Conservation (phyloP, 371 early-diverging fungal genomes). For the Syncephalastrum racemosum region DNA sequence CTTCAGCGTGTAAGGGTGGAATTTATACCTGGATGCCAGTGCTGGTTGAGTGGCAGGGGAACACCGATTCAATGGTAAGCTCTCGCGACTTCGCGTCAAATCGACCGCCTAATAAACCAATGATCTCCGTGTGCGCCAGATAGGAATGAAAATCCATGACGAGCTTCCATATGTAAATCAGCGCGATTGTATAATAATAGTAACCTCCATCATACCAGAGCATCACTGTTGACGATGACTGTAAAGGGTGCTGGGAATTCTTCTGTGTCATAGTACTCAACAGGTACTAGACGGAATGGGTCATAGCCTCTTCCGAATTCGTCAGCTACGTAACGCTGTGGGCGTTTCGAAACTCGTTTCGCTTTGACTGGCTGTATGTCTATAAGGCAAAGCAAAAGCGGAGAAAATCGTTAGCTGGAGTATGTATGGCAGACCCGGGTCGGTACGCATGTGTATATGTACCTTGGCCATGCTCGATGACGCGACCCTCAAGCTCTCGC, state of each 20-base stretch:
- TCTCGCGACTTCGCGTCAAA: constrained; percentile 51
- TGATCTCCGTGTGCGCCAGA: constrained; percentile 81
- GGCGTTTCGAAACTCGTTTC: constrained; percentile 34
- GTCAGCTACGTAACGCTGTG: constrained; percentile 36
- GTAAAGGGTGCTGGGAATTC: constrained; percentile 59
- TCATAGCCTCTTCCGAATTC: constrained; percentile 56
- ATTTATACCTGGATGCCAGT: constrained; percentile 66
- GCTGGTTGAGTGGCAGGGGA: constrained; percentile 70
- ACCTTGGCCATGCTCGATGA: constrained; percentile 57
- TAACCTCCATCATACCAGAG: constrained; percentile 46
- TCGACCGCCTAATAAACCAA: constrained; percentile 81
- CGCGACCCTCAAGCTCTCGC: constrained; percentile 61
- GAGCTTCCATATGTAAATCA: constrained; percentile 38
- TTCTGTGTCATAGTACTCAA: constrained; percentile 47
- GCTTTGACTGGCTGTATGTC: constrained; percentile 22
- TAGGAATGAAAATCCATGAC: constrained; percentile 90
- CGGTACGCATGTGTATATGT: neutral
- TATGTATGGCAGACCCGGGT: neutral
- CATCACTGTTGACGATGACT: constrained; percentile 60
- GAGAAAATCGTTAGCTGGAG: neutral
- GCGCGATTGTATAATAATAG: neutral
- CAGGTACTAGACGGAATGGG: constrained; percentile 69
- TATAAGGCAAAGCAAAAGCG: neutral
- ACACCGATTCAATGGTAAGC: constrained; percentile 48
- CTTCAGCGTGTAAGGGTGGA: neutral